phyloP scores from a whole-genome alignment of 208 protist genomes.

The Leishmania major region DNA sequence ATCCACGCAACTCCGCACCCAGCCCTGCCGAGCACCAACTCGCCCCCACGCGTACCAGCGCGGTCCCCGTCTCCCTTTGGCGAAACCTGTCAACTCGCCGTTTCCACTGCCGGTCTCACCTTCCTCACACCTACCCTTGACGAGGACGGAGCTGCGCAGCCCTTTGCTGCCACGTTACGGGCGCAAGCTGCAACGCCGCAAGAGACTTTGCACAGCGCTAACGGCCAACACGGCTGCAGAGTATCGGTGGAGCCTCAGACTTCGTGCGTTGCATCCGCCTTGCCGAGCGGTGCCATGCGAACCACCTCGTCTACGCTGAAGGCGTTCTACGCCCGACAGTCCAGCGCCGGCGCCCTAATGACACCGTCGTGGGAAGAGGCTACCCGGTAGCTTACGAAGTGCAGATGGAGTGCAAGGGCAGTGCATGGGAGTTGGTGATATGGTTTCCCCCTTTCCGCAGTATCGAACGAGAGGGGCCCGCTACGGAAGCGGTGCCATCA shows the following conservation, averaged over 20 bases:
- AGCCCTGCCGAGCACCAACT: conserved; percentile 8
- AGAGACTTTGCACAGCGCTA: background rate
- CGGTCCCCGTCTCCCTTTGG: background rate
- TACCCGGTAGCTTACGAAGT: background rate
- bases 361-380: conserved; percentile 11
- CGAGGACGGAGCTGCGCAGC: background rate
- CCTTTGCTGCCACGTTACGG: background rate
- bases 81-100: background rate
- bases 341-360: background rate
- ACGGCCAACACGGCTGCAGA: background rate
- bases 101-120: background rate
- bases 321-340: conserved; percentile 22
- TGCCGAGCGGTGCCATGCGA: conserved; percentile 7
- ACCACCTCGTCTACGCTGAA: conserved; percentile 14
- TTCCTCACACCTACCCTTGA: background rate
- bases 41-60: conserved; percentile 17
- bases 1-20: background rate
- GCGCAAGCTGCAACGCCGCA: background rate
- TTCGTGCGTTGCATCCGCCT: conserved; percentile 1
- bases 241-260: background rate
- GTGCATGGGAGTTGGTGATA: background rate
- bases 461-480: background rate
- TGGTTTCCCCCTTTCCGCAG: background rate
- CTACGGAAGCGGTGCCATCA: background rate
- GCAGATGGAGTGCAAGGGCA: background rate